Base-by-base conservation (phyloP, 2,329 filamentous ascomycete genomes). In the Metarhizium guizhouense region DNA sequence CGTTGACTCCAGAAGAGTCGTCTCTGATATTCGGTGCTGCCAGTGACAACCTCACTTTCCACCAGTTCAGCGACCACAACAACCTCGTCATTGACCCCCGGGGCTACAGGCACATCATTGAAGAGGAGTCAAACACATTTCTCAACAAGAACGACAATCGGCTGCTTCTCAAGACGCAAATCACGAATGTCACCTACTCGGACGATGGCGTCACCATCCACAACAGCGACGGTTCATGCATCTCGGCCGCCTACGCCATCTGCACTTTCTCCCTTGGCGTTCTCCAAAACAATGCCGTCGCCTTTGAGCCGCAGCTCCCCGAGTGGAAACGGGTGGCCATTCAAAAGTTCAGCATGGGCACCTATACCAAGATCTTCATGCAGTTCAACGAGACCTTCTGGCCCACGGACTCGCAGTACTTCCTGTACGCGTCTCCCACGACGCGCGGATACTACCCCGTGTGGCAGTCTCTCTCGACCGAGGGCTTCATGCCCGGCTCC, bases 281-380 rank as follows among this genome's bases (percentile, higher is more conserved):
- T 0, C 71, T 88, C 1, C 85, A 88, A 63, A 80, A 82, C 58
- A 74, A 82, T 3, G 75, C 72, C 0, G 76, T 88, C 1, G 66
- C 68, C 0, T 89, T 88, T 64, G 64, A 72, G 11, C 85, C 86
- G 0, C 60, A 70, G 5, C 71, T 88, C 0, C 86, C 85, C 0
- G 67, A 67, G 3, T 88, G 84, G 85, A 88, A 89, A 67, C 72
- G 77, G 14, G 76, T 75, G 3, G 80, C 82, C 0, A 85, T 88
- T 53, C 76, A 80, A 3, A 82, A 78, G 42, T 87, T 87, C 65
- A 73, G 76, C 58, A 87, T 88, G 80, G 85, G 81, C 6, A 87
- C 84, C 0, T 89, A 88, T 69, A 88, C 84, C 53, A 89, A 89
- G 65, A 81, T 88, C 58, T 88, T 88, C 69, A 71, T 86, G 57